phyloP scores from a whole-genome alignment of 1,284 basidiomycete species.

The Sporisorium graminicola region DNA sequence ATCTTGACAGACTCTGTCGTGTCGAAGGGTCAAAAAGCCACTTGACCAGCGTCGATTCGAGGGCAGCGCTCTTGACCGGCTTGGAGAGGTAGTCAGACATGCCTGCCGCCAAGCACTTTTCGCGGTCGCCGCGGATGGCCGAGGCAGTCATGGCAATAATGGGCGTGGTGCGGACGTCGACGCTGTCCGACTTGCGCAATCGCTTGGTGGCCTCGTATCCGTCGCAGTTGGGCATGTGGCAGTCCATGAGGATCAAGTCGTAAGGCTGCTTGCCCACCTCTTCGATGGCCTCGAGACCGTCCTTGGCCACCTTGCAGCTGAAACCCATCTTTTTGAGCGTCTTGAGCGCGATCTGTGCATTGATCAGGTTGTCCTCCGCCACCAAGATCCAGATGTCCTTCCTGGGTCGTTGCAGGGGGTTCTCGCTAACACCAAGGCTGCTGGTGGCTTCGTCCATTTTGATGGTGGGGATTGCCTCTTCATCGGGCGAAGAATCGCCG shows the following conservation, averaged over 20 bases:
- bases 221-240: slow-evolving; percentile 65
- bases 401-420: slow-evolving; percentile 51
- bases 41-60: slow-evolving; percentile 59
- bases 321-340: slow-evolving; percentile 67
- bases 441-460: slow-evolving; percentile 52
- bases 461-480: slow-evolving; percentile 26
- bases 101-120: slow-evolving; percentile 61
- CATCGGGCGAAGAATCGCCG: slow-evolving; percentile 39
- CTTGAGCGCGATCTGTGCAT: slow-evolving; percentile 65
- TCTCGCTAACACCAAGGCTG: slow-evolving; percentile 53
- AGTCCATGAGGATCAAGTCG: slow-evolving; percentile 61
- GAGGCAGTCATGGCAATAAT: slow-evolving; percentile 66
- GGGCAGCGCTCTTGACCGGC: slow-evolving; percentile 62
- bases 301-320: slow-evolving; percentile 62
- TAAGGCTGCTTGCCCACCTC: slow-evolving; percentile 57
- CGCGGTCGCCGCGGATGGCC: slow-evolving; percentile 64
- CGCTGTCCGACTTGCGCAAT: slow-evolving; percentile 55
- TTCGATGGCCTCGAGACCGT: slow-evolving; percentile 62
- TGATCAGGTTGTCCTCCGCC: slow-evolving; percentile 67
- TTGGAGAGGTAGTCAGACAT: slow-evolving; percentile 67
- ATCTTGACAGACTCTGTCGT: slow-evolving; percentile 55
- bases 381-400: slow-evolving; percentile 67
- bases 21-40: slow-evolving; percentile 63
- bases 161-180: slow-evolving; percentile 57
- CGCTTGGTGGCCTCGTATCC: slow-evolving; percentile 63